Conservation (phyloP, 1,139 yeast species). For the Saccharomycopsis phalli region DNA sequence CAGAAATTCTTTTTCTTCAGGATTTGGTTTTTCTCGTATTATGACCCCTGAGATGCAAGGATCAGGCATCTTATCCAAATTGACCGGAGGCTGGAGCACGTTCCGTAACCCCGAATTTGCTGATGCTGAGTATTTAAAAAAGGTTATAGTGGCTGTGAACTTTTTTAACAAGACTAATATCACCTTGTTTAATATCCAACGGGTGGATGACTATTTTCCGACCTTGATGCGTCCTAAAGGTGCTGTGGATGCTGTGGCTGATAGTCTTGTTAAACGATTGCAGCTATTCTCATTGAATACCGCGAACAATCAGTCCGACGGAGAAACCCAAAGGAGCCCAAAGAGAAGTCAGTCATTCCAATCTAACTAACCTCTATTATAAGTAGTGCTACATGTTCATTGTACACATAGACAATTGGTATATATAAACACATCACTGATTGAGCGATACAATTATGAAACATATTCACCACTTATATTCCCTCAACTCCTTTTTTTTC, state of each 20-base stretch:
- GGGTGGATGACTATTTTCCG: slow-evolving; percentile 34
- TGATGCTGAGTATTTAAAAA: slow-evolving; percentile 6
- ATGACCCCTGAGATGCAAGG: neutral
- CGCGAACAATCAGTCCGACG: too few relatives aligned
- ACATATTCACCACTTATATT: too few relatives aligned
- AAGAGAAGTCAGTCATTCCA: too few relatives aligned
- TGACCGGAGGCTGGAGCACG: neutral
- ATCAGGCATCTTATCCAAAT: neutral
- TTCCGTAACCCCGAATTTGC: neutral
- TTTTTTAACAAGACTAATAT: slow-evolving; percentile 62
- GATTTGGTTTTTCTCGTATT: neutral
- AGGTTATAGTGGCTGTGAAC: slow-evolving; percentile 23
- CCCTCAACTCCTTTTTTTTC: too few relatives aligned
- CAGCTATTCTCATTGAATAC: neutral
- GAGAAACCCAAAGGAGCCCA: too few relatives aligned
- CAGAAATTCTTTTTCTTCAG: neutral
- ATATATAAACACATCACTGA: too few relatives aligned
- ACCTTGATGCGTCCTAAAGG: slow-evolving; percentile 32
- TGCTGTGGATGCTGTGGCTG: slow-evolving; percentile 47
- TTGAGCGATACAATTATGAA: too few relatives aligned
- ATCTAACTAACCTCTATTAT: too few relatives aligned
- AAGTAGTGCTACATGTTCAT: too few relatives aligned
- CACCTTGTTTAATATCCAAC: slow-evolving; percentile 49
- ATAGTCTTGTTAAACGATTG: slow-evolving; percentile 38
- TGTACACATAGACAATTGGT: too few relatives aligned